Evolutionary conservation across 352 stramenopile genomes (phyloP).

Genomic region (Halophytophthora batemanensis): DNA sequence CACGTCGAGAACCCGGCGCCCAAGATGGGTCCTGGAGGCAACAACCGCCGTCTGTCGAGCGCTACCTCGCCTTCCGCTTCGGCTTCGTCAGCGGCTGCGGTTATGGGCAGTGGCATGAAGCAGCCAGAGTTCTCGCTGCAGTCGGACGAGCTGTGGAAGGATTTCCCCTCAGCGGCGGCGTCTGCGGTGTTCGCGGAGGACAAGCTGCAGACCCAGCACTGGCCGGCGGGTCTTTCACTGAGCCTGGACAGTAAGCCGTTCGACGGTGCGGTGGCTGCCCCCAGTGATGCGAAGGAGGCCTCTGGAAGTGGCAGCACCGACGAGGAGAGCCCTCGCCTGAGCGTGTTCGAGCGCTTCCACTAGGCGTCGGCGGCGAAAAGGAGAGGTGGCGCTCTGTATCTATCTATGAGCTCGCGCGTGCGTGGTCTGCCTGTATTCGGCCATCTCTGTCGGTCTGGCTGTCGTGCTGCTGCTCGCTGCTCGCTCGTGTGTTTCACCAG

Average conservation of each 20-base stretch:
- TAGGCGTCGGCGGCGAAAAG: conserved; percentile 45
- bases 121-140: conserved; percentile 59
- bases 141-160: conserved; percentile 76
- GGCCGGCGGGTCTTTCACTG: conserved; percentile 56
- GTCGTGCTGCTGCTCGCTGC: conserved; percentile 27
- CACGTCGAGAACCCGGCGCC: conserved; percentile 16
- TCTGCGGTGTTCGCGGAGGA: conserved; percentile 23
- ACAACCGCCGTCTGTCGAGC: conserved; percentile 10
- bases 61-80: conserved; percentile 22
- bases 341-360: conserved; percentile 84
- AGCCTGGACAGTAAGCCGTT: conserved; percentile 58
- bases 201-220: conserved; percentile 45
- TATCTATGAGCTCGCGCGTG: conserved; percentile 41
- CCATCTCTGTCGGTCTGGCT: conserved; percentile 28
- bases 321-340: conserved; percentile 73
- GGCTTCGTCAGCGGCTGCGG: conserved; percentile 7
- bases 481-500: conserved; percentile 39
- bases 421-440: conserved; percentile 19
- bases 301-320: conserved; percentile 42
- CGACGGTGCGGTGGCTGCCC: conserved; percentile 18
- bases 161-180: conserved; percentile 48
- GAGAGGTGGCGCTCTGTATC: conserved; percentile 48
- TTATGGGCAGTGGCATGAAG: conserved; percentile 11
- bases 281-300: conserved; percentile 19
- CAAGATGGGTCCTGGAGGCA: conserved; percentile 1